Evolutionary conservation across 2,329 filamentous ascomycete genomes (phyloP).

Genomic region (Colletotrichum kahawae): DNA sequence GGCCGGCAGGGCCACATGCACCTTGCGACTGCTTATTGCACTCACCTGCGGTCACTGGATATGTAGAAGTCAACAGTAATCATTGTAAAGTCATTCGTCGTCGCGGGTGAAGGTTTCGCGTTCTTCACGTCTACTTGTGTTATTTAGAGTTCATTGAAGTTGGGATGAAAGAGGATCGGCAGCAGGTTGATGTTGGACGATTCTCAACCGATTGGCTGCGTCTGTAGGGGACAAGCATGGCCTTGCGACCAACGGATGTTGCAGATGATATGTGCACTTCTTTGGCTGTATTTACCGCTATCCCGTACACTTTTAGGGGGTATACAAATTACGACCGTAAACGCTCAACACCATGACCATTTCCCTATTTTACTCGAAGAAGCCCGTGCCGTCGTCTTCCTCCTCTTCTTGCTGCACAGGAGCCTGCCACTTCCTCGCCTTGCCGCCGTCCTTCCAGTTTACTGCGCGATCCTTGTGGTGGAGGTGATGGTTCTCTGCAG

Average conservation of each 20-base stretch:
- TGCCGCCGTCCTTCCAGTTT: conserved; percentile 21
- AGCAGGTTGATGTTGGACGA: background rate
- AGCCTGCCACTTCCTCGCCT: conserved; percentile 34
- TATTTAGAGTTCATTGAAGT: background rate
- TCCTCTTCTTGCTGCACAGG: conserved; percentile 43
- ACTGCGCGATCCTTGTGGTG: conserved; percentile 17
- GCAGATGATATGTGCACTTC: background rate
- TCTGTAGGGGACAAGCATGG: background rate
- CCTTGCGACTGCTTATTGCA: background rate
- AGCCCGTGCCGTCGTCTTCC: conserved; percentile 61
- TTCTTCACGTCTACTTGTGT: background rate
- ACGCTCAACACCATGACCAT: conserved; percentile 5
- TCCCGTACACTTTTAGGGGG: conserved; percentile 12
- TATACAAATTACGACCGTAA: conserved; percentile 12
- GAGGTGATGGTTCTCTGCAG: conserved; percentile 20
- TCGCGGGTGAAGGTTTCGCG: background rate
- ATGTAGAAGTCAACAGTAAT: background rate
- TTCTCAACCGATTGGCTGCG: background rate
- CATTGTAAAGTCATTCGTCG: background rate
- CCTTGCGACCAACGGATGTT: background rate
- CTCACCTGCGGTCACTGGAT: background rate
- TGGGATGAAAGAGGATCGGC: background rate
- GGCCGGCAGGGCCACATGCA: background rate
- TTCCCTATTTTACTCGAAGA: conserved; percentile 53
- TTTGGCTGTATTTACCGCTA: background rate